Evolutionary conservation across 805 yeast genomes (phyloP).

Genomic region (Kodamaea fukazawae): DNA sequence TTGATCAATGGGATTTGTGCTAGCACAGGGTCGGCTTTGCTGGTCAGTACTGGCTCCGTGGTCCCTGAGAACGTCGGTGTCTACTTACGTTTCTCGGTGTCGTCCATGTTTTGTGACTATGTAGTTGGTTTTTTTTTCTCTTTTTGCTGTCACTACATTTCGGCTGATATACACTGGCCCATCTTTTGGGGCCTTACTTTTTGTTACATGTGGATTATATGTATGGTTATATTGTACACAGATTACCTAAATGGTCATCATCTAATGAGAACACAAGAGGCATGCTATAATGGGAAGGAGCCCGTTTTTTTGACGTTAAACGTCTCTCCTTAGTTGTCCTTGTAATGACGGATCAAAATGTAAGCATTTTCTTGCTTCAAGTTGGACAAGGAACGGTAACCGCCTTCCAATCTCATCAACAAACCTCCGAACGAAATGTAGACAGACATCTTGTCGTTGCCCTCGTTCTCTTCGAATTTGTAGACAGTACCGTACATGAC

Average conservation of each 20-base stretch:
- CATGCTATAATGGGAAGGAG: neutral
- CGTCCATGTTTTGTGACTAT: constrained; percentile 15
- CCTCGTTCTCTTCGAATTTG: constrained; percentile 83
- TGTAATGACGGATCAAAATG: constrained; percentile 75
- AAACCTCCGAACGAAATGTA: constrained; percentile 96
- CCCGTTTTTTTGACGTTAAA: neutral
- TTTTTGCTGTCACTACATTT: neutral
- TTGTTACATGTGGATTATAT: no score
- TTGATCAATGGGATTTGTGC: constrained; percentile 55
- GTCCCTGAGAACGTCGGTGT: no score
- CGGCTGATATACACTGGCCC: no score
- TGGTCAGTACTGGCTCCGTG: constrained; percentile 8
- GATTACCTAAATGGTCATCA: neutral
- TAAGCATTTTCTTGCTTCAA: constrained; percentile 94
- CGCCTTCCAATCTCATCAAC: constrained; percentile 90
- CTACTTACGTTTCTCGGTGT: constrained; percentile 20
- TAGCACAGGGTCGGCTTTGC: constrained; percentile 45
- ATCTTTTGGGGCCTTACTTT: no score
- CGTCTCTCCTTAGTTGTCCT: constrained; percentile 27
- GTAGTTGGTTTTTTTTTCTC: constrained; percentile 1
- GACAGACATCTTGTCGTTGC: constrained; percentile 72
- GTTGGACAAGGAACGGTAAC: constrained; percentile 80
- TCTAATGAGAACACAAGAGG: neutral
- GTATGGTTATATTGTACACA: no score
- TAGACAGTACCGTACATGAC: constrained; percentile 98